Evolutionary conservation across 2,329 filamentous ascomycete genomes (phyloP).

Genomic region (Myriosclerotinia scirpicola): DNA sequence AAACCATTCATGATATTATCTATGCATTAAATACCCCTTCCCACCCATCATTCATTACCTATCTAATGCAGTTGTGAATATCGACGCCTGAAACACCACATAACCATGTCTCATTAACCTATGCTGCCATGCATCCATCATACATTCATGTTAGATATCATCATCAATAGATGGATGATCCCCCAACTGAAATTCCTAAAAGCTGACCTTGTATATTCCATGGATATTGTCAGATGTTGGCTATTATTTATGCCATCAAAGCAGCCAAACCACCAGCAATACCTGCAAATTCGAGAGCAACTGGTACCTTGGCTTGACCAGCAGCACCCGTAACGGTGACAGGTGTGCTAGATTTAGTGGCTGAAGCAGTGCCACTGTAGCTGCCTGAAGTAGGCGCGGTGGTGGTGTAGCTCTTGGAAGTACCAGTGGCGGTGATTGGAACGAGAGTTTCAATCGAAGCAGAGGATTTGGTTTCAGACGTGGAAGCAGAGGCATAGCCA

Average conservation of each 20-base stretch:
- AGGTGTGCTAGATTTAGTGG: background rate
- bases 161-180: background rate
- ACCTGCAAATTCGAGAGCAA: constrained; percentile 26
- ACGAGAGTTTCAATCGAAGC: background rate
- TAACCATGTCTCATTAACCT: background rate
- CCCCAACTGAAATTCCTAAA: background rate
- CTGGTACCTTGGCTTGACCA: constrained; percentile 20
- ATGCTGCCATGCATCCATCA: background rate
- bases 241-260: constrained; percentile 27
- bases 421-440: background rate
- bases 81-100: constrained; percentile 3
- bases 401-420: background rate
- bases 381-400: background rate
- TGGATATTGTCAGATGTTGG: background rate
- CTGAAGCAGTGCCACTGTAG: background rate
- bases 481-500: too few species aligned
- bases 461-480: too few species aligned
- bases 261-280: constrained; percentile 31
- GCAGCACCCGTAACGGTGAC: constrained; percentile 24
- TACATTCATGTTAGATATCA: background rate
- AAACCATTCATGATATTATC: background rate
- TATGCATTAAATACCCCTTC: background rate
- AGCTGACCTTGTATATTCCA: background rate
- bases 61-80: constrained; percentile 5
- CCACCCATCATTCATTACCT: background rate